Evolutionary conservation across 176 grass and related monocot species (phyloP).

Genomic region (Aegilops longissima): DNA sequence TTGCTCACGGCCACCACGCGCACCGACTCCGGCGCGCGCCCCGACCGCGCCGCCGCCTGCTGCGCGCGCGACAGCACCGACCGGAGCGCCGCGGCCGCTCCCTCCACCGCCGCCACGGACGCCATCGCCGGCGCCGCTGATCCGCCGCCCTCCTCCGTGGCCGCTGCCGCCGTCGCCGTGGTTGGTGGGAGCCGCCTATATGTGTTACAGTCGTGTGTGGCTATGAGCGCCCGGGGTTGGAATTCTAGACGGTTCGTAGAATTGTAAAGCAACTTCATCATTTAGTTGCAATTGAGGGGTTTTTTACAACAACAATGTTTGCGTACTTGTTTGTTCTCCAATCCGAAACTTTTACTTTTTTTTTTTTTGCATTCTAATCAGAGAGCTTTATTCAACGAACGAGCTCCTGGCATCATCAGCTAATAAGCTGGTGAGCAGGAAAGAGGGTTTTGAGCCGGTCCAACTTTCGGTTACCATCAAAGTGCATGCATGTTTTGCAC

Average conservation of each 20-base stretch:
- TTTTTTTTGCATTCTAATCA: too few species aligned
- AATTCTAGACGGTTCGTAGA: not conserved
- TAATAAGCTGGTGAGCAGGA: too few species aligned
- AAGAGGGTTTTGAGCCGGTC: too few species aligned
- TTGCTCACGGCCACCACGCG: slow-evolving; percentile 88
- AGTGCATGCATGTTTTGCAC: too few species aligned
- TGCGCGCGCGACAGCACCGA: slow-evolving; percentile 72
- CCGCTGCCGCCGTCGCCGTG: slow-evolving; percentile 14
- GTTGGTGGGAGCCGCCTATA: slow-evolving; percentile 11
- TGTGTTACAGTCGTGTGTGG: not conserved
- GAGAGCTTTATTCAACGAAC: too few species aligned
- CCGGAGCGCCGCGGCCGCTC: slow-evolving; percentile 53
- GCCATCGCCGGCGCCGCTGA: slow-evolving; percentile 38
- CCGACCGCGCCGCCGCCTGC: slow-evolving; percentile 62
- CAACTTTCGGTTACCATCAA: too few species aligned
- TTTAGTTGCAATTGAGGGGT: too few species aligned
- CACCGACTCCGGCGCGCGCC: slow-evolving; percentile 47
- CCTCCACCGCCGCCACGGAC: slow-evolving; percentile 46
- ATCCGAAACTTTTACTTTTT: too few species aligned
- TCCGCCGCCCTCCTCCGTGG: slow-evolving; percentile 15
- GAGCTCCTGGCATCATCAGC: too few species aligned
- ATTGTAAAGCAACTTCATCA: too few species aligned
- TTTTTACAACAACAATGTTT: too few species aligned
- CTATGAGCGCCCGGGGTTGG: not conserved
- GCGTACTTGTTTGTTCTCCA: too few species aligned